Percentiles rank a stretch among this genome's conserved stretches.
Evolutionary conservation across 805 yeast species (phyloP).

Genomic region (Candida silvicultrix): DNA sequence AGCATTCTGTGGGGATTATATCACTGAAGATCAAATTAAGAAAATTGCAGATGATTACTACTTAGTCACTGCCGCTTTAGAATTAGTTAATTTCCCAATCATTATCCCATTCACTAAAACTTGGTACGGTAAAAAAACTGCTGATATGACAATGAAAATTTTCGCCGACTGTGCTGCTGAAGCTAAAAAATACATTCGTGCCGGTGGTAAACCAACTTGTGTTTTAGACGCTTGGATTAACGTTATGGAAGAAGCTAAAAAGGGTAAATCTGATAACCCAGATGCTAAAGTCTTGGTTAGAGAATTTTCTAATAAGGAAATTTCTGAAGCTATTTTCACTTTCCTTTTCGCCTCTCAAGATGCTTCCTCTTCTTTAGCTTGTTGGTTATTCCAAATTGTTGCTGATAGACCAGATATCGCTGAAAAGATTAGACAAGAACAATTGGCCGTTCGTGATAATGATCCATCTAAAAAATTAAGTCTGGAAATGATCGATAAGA

Average conservation of each 20-base stretch:
- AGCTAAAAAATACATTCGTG: constrained; percentile 75
- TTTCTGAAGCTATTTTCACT: constrained; percentile 94
- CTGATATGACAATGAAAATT: constrained; percentile 90
- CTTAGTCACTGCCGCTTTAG: constrained; percentile 90
- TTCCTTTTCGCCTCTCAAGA: constrained; percentile 97
- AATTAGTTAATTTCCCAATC: constrained; percentile 95
- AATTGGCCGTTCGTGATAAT: constrained; percentile 71
- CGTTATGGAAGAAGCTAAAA: constrained; percentile 69
- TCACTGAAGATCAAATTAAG: constrained; percentile 85
- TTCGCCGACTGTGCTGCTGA: constrained; percentile 83
- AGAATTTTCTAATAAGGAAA: constrained; percentile 84
- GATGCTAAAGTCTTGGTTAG: constrained; percentile 61
- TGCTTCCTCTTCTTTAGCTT: constrained; percentile 93
- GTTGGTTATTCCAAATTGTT: constrained; percentile 96
- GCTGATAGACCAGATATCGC: constrained; percentile 94
- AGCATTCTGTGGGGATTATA: constrained; percentile 94
- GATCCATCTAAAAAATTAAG: constrained; percentile 59
- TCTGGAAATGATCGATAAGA: constrained; percentile 72
- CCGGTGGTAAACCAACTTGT: constrained; percentile 76
- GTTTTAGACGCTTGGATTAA: constrained; percentile 94
- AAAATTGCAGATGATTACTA: constrained; percentile 89
- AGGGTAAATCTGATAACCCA: constrained; percentile 39
- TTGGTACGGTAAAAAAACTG: constrained; percentile 94
- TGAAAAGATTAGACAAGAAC: constrained; percentile 86
- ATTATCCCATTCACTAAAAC: constrained; percentile 94